Base-by-base conservation (phyloP, 108 stramenopile species). In the Stephanodiscus minutulus region DNA sequence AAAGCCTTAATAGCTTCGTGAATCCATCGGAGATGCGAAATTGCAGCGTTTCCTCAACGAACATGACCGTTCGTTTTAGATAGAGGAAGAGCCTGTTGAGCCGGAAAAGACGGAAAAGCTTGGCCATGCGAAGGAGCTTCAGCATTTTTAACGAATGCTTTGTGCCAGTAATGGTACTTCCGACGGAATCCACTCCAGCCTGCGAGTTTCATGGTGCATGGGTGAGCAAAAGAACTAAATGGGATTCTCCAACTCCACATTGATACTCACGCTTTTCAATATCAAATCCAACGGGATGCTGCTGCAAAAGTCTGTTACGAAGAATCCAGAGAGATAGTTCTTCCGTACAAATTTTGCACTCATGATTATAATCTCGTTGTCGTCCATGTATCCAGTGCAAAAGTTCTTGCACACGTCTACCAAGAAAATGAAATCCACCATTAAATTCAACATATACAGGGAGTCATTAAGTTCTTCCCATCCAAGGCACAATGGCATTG, bases 381-480 rank as follows among this genome's bases (percentile, higher is more conserved):
- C 77, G 60, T 86, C 85, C 13, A 82, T 33, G 60, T 69, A 81
- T 43, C 86, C 86, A 21, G 89, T 90, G 77, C 77, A 82, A 67
- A 90, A 90, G 54, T 83, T 84, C 72, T 86, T 85, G 69, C 68
- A 73, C 6, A 91, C 85, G 58, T 91, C 89, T 18, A 86, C 41
- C 18, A 86, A 46, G 56, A 91, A 91, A 35, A 88, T 56, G 21
- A 80, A 48, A 60, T 91, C 85, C 28, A 91, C 74, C 8, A 60
- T 36, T 17, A 91, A 63, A 43, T 86, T 87, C 78, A 82, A 74
- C 15, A 20, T 48, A 27, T 64, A 69, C 48, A 87, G 49, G 33
- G 33, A 12, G 39, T 76, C 74, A n/a, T 81, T 83, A 7, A 85
- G 36, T 37, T 83, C 72, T 46, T 87, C 86, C 80, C 84, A 87